A percentile compares a stretch with the other conserved stretches of the same genome.
phyloP scores from a whole-genome alignment of 495 filamentous ascomycete species.

The Penicillium egyptiacum region DNA sequence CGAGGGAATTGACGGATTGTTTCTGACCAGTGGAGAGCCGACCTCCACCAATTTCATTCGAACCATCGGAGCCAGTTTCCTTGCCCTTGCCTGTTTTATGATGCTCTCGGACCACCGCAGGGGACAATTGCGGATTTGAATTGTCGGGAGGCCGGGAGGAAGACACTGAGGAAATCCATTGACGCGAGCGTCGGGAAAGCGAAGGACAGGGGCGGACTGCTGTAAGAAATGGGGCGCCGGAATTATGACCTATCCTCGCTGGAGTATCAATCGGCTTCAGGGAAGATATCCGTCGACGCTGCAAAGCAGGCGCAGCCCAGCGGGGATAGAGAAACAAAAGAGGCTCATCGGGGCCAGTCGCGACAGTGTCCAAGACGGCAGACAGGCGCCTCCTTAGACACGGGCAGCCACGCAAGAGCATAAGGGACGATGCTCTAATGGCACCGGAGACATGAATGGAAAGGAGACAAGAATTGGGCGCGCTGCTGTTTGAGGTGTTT shows the following conservation, averaged over 20 bases:
- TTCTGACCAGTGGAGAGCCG: not conserved
- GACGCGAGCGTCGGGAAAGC: slow-evolving; percentile 24
- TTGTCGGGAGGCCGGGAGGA: not conserved
- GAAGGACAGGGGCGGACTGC: slow-evolving; percentile 10
- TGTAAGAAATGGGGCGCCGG: slow-evolving; percentile 7
- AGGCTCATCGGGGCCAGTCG: slow-evolving; percentile 40
- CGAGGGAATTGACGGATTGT: not conserved
- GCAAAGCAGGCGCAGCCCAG: slow-evolving; percentile 37
- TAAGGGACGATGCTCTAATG: slow-evolving; percentile 24
- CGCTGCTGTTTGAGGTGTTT: slow-evolving; percentile 11
- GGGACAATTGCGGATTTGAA: not conserved
- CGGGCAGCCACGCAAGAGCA: slow-evolving; percentile 44
- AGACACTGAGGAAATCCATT: slow-evolving; percentile 31
- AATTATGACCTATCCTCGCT: not conserved
- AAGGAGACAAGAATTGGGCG: slow-evolving; percentile 5
- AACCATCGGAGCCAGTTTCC: not conserved
- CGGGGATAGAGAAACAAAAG: slow-evolving; percentile 50
- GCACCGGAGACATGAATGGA: slow-evolving; percentile 22
- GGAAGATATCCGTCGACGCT: slow-evolving; percentile 27
- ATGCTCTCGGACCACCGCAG: not conserved
- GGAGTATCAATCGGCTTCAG: slow-evolving; percentile 12
- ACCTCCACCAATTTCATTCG: not conserved
- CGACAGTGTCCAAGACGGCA: slow-evolving; percentile 39
- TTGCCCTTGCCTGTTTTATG: too few relatives aligned
- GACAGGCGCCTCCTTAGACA: slow-evolving; percentile 45